These are phyloP conservation scores for Blastocystis sp. DNA, from an alignment of 352 stramenopile species.

Conservation along the genomic window DNA sequence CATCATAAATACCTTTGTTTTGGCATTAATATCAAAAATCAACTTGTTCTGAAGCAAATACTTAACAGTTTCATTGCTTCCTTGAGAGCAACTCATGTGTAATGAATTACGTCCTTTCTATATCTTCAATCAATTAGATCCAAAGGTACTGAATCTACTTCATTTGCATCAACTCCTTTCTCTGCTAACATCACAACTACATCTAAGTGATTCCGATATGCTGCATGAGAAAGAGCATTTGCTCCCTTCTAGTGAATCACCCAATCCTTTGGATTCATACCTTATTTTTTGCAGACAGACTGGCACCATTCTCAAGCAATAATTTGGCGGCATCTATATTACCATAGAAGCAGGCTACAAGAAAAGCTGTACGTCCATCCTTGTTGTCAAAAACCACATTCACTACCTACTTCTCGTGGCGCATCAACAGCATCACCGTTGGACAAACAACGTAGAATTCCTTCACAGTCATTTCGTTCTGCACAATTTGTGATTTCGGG, in stretches of 20 bases:
- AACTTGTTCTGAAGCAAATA: conserved; percentile 22
- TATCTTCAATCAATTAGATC: background rate
- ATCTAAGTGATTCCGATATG: conserved; percentile 6
- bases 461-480: conserved; percentile 45
- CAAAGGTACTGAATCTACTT: conserved; percentile 10
- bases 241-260: background rate
- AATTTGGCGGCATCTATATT: conserved; percentile 35
- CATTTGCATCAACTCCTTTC: conserved; percentile 20
- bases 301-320: conserved; percentile 20
- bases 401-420: background rate
- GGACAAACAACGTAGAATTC: conserved; percentile 4
- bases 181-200: background rate
- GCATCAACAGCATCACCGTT: background rate
- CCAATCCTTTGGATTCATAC: background rate
- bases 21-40: conserved; percentile 37
- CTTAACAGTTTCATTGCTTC: conserved; percentile 32
- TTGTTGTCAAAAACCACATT: background rate
- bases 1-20: background rate
- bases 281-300: background rate
- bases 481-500: conserved; percentile 30
- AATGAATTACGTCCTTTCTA: conserved; percentile 5
- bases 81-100: conserved; percentile 11
- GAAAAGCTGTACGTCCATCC: conserved; percentile 20
- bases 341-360: conserved; percentile 34
- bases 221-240: conserved; percentile 7